Base-by-base conservation (phyloP, 257 asterid species). In the Nicotiana noctiflora region DNA sequence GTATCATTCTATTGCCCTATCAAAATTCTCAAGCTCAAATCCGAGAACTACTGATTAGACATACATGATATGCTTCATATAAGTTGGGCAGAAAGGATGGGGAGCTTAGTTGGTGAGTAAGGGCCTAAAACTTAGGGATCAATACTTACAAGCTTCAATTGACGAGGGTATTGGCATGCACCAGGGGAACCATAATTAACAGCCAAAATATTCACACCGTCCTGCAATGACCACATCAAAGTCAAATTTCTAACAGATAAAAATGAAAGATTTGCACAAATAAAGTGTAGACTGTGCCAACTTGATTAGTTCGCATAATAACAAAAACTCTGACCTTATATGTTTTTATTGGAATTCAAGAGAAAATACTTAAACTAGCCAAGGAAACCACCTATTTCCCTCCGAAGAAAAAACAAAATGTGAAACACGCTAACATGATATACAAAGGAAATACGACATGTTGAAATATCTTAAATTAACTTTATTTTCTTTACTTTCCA, bases 181-280 rank as follows among this genome's bases (percentile, higher is more conserved):
- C 98, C 96, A 74, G 94, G 95, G 82, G 98, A 89, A 31, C 98
- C 98, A 86, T 96, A 94, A 84, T 91, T 96, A 81, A 94, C 93
- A 4, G 94, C 97, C 93, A 96, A 82, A 59, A 94, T 87, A 88
- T 93, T 92, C 51, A 90, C 97, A 68, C 98, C 97, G 14, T 94
- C 99, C 98, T 96, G 92, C 82, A 81, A 85, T 51, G 32, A 52
- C 79, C 29, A 29, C 19, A 56, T 31, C 67, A 82, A 21, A 55
- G 59, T 76, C 66, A 66, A n/a, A 59, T n/a, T 59, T 29, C 70
- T 23, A 15, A 75, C 25, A 75, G 77, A 72, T 44, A 53, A 25
- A 80, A 65, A 25, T 72, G 60, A 72, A 72, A 49, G 60, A 49
- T 72, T 14, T 72, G 78, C 60, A 72, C 40, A 72, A 25, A 72